Evolutionary conservation across 78 protist species (phyloP).

Genomic region (Fonticula alba): DNA sequence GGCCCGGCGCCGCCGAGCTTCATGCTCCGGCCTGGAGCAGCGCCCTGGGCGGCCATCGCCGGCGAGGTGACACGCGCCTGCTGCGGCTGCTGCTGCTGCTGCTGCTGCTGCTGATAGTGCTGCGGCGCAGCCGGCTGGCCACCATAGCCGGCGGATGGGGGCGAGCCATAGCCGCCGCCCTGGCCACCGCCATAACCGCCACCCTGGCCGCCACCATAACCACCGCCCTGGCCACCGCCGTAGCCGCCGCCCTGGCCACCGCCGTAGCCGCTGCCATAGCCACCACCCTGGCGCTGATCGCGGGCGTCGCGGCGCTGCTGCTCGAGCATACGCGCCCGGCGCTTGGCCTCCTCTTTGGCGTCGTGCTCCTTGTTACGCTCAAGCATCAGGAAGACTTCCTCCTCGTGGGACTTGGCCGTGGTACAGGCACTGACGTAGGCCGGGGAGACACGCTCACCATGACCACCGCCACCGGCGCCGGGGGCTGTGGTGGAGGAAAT

Average conservation of each 20-base stretch:
- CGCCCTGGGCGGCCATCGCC: too few relatives aligned
- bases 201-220: background rate
- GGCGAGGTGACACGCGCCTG: too few relatives aligned
- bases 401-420: constrained; percentile 76
- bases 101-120: too few relatives aligned
- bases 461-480: background rate
- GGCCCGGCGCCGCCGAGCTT: too few relatives aligned
- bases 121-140: too few relatives aligned
- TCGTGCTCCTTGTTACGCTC: constrained; percentile 20
- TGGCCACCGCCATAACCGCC: too few relatives aligned
- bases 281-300: too few relatives aligned
- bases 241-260: background rate
- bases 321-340: background rate
- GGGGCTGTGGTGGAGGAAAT: constrained; percentile 7
- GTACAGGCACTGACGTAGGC: constrained; percentile 48
- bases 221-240: background rate
- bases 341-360: constrained; percentile 36
- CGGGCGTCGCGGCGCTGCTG: background rate
- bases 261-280: background rate
- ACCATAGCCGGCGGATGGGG: too few relatives aligned
- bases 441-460: constrained; percentile 16
- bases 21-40: too few relatives aligned
- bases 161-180: too few relatives aligned
- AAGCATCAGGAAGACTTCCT: constrained; percentile 43
- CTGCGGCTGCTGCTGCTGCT: too few relatives aligned